phyloP scores from a whole-genome alignment of 2,329 filamentous ascomycete genomes.

The Neopestalotiopsis clavispora region DNA sequence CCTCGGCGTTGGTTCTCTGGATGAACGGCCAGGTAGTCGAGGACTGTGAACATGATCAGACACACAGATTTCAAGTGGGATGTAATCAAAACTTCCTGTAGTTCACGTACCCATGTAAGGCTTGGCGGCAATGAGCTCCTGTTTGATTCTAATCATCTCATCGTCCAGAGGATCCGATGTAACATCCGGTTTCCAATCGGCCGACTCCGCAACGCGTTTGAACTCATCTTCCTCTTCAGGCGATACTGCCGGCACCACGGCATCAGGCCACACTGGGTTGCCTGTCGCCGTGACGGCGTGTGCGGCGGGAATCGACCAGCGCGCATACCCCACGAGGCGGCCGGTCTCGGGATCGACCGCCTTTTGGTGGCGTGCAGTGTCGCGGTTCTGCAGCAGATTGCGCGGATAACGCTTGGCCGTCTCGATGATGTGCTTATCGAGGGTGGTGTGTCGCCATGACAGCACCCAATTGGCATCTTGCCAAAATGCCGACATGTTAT shows the following conservation, averaged over 20 bases:
- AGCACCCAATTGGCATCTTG: constrained; percentile 23
- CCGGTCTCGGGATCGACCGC: constrained; percentile 15
- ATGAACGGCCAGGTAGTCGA: constrained; percentile 36
- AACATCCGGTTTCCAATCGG: constrained; percentile 8
- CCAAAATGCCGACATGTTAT: constrained; percentile 27
- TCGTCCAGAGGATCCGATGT: neutral
- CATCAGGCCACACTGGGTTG: constrained; percentile 12
- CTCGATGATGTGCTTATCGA: constrained; percentile 26
- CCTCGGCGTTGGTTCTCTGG: constrained; percentile 33
- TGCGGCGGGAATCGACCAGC: constrained; percentile 8
- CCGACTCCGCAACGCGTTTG: constrained; percentile 2
- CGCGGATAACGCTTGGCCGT: constrained; percentile 22
- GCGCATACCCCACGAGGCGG: constrained; percentile 16
- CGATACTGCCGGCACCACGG: constrained; percentile 10
- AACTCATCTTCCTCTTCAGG: constrained; percentile 14
- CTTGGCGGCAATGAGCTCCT: constrained; percentile 9
- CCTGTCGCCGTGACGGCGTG: neutral
- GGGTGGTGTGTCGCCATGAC: constrained; percentile 26
- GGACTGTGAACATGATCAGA: constrained; percentile 18
- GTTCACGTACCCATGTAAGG: constrained; percentile 9
- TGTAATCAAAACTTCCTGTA: neutral
- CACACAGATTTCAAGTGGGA: too few species aligned
- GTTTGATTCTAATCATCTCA: neutral
- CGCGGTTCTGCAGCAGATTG: constrained; percentile 16
- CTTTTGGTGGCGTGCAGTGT: constrained; percentile 17